Percentiles rank a stretch among this genome's conserved stretches.
Evolutionary conservation across 208 protist genomes (phyloP).

Genomic region (Acanthamoeba healyi): DNA sequence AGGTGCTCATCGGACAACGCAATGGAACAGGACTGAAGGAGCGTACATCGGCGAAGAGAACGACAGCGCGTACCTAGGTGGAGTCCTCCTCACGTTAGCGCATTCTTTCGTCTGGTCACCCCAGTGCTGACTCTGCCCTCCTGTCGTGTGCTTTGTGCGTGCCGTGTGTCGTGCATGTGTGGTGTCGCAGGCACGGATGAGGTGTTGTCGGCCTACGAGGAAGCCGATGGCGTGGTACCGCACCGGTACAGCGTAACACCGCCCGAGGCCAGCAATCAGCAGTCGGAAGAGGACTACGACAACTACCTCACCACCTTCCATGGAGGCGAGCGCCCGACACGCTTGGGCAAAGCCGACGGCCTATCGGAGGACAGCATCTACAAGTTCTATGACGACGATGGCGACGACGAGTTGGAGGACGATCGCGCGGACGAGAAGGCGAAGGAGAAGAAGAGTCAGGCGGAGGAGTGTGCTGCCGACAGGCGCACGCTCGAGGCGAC

Average conservation of each 20-base stretch:
- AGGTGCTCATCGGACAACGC: too few relatives aligned
- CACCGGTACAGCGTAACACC: background rate
- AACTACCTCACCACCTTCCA: background rate
- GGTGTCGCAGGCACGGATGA: background rate
- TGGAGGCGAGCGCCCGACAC: background rate
- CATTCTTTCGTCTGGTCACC: too few relatives aligned
- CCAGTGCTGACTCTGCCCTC: background rate
- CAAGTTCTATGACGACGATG: background rate
- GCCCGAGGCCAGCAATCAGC: background rate
- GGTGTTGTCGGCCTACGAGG: slow-evolving; percentile 7
- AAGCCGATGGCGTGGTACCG: background rate
- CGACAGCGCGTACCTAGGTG: too few relatives aligned
- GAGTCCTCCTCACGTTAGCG: too few relatives aligned
- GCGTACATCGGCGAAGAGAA: too few relatives aligned
- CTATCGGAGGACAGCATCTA: background rate
- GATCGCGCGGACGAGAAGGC: too few relatives aligned
- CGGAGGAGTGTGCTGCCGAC: too few relatives aligned
- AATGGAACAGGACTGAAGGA: too few relatives aligned
- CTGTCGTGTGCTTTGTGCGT: background rate
- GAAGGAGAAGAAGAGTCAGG: background rate
- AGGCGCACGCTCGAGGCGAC: too few relatives aligned
- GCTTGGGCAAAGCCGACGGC: background rate
- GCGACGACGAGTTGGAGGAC: background rate
- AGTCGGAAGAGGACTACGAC: background rate
- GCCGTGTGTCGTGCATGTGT: too few relatives aligned